Conservation (phyloP, 345 rosid genomes). For the Rhizophora apiculata region DNA sequence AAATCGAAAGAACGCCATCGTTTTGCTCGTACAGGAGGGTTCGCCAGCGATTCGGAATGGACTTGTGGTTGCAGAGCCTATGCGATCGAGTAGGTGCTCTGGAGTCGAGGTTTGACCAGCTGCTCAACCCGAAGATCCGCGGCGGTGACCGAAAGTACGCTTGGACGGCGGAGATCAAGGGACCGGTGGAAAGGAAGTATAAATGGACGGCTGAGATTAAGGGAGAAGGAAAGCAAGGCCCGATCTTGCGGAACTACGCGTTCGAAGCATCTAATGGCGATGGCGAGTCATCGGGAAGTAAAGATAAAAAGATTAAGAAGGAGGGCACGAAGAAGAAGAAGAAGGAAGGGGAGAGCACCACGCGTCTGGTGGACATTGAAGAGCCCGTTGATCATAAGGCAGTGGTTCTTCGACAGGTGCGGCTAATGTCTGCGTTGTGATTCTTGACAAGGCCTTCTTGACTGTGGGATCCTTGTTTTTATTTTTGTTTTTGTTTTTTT, state of each 20-base stretch:
- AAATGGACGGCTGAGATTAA: constrained; percentile 68
- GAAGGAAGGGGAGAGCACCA: constrained; percentile 29
- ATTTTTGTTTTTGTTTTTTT: neutral
- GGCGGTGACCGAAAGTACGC: constrained; percentile 65
- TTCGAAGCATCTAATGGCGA: constrained; percentile 54
- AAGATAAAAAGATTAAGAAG: constrained; percentile 34
- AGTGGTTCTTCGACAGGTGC: constrained; percentile 61
- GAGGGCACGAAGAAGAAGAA: constrained; percentile 14
- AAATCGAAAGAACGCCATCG: constrained; percentile 41
- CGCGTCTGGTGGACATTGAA: constrained; percentile 68
- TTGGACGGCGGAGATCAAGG: constrained; percentile 73
- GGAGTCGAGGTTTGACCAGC: constrained; percentile 63
- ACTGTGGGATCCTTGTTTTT: no score
- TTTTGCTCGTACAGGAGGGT: constrained; percentile 47
- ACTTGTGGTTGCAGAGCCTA: constrained; percentile 39
- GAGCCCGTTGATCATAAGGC: constrained; percentile 47
- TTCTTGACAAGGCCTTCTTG: no score
- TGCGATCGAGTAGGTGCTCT: constrained; percentile 59
- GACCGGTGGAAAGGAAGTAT: constrained; percentile 65
- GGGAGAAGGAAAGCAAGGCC: constrained; percentile 54
- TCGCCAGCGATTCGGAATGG: constrained; percentile 38
- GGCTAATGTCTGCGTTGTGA: no score
- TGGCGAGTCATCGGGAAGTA: constrained; percentile 35
- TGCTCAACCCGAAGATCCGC: constrained; percentile 29
- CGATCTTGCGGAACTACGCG: constrained; percentile 47